Conservation (phyloP, 371 early-diverging fungal genomes). For the Fennellomyces sp. region DNA sequence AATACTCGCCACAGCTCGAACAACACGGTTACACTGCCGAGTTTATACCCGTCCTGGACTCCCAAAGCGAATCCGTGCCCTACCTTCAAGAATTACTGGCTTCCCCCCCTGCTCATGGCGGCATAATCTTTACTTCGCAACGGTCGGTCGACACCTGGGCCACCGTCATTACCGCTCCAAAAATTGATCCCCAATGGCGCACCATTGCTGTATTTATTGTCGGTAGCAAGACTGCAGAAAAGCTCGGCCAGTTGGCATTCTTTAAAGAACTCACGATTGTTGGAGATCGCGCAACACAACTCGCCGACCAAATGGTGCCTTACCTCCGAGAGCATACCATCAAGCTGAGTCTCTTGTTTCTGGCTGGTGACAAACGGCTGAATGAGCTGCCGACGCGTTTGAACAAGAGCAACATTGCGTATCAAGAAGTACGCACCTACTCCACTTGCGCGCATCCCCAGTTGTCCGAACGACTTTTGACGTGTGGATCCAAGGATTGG, state of each 20-base stretch:
- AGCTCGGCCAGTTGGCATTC: constrained; percentile 22
- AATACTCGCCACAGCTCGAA: constrained; percentile 18
- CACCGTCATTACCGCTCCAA: neutral
- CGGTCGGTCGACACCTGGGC: constrained; percentile 37
- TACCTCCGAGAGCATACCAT: neutral
- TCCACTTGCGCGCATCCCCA: constrained; percentile 36
- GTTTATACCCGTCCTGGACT: constrained; percentile 47
- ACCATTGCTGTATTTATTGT: constrained; percentile 42
- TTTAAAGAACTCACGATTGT: constrained; percentile 17
- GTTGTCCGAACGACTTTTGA: constrained; percentile 14
- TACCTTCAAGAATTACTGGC: constrained; percentile 16
- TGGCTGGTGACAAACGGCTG: constrained; percentile 63
- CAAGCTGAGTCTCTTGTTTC: constrained; percentile 33
- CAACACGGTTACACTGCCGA: constrained; percentile 14
- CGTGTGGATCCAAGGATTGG: constrained; percentile 33
- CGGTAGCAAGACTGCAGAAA: constrained; percentile 51
- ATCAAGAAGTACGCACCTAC: constrained; percentile 47
- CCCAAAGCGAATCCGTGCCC: constrained; percentile 16
- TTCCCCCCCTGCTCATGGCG: constrained; percentile 17
- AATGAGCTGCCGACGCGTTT: constrained; percentile 45
- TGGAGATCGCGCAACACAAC: constrained; percentile 44
- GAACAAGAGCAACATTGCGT: constrained; percentile 18
- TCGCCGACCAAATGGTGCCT: constrained; percentile 32
- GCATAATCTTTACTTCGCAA: constrained; percentile 46
- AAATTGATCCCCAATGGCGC: constrained; percentile 21